Evolutionary conservation across 2,329 filamentous ascomycete species (phyloP).

Genomic region (Raffaelea deltoideospora): DNA sequence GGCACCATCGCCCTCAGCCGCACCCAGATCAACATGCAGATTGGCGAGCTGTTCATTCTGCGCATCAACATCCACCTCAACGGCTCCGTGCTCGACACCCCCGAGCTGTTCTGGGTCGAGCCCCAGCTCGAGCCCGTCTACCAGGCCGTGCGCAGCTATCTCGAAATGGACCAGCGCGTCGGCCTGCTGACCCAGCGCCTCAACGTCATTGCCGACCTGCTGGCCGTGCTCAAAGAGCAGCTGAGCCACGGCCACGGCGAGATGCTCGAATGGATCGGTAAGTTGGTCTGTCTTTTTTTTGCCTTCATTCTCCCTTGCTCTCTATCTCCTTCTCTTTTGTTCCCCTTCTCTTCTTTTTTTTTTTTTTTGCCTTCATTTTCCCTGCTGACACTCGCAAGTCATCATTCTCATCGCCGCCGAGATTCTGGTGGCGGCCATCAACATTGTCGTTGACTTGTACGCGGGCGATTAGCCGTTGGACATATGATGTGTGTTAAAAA

Average conservation of each 20-base stretch:
- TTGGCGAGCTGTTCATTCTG: conserved; percentile 93
- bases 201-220: conserved; percentile 81
- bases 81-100: conserved; percentile 88
- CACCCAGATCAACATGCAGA: conserved; percentile 96
- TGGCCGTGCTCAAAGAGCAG: conserved; percentile 91
- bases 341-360: not conserved
- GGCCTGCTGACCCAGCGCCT: conserved; percentile 76
- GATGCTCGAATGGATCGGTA: conserved; percentile 80
- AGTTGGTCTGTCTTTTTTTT: too few relatives aligned
- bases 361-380: conserved; percentile 8
- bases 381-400: conserved; percentile 32
- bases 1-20: conserved; percentile 82
- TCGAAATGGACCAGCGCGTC: conserved; percentile 97
- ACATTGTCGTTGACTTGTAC: conserved; percentile 89
- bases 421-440: conserved; percentile 81
- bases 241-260: conserved; percentile 85
- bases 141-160: conserved; percentile 82
- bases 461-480: conserved; percentile 23
- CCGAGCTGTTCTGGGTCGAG: conserved; percentile 96
- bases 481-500: not conserved
- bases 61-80: conserved; percentile 97
- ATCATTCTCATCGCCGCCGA: conserved; percentile 93
- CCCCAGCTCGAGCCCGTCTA: conserved; percentile 94
- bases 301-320: conserved; percentile 8
- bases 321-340: too few relatives aligned